A percentile compares a stretch with the other conserved stretches of the same genome.
These are phyloP conservation scores for Colletotrichum falcatum DNA, from an alignment of 2,329 filamentous ascomycete species.

Conservation along the genomic window DNA sequence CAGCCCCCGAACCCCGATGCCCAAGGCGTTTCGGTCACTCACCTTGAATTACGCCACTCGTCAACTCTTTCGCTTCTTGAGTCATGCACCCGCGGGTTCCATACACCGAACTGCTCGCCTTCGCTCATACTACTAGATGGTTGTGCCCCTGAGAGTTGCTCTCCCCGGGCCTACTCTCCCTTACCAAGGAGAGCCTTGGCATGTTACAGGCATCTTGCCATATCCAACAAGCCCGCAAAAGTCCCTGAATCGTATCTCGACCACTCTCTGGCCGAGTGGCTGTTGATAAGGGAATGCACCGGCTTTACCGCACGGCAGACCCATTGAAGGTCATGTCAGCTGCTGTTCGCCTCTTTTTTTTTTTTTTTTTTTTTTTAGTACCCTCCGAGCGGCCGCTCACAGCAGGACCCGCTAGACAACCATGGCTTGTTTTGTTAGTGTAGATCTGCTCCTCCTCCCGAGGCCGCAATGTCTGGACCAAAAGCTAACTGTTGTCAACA, in stretches of 20 bases:
- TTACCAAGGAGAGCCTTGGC: constrained; percentile 27
- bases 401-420: constrained; percentile 1
- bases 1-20: constrained; percentile 4
- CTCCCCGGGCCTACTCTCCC: constrained; percentile 19
- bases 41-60: constrained; percentile 22
- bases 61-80: constrained; percentile 21
- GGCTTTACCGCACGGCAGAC: constrained; percentile 32
- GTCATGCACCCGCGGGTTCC: constrained; percentile 29
- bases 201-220: constrained; percentile 25
- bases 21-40: constrained; percentile 28
- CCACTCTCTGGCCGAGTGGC: constrained; percentile 22
- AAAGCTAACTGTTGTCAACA: not conserved
- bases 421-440: not conserved
- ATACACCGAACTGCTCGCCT: constrained; percentile 20
- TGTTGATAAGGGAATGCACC: constrained; percentile 29
- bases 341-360: not conserved
- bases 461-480: constrained; percentile 8
- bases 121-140: constrained; percentile 25
- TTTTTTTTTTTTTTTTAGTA: not conserved
- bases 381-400: constrained; percentile 32
- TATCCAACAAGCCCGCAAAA: constrained; percentile 30
- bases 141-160: constrained; percentile 8
- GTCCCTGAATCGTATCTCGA: constrained; percentile 34
- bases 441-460: constrained; percentile 3
- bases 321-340: constrained; percentile 33